phyloP scores from a whole-genome alignment of 768 basidiomycete species.

The Collybia mongolica region DNA sequence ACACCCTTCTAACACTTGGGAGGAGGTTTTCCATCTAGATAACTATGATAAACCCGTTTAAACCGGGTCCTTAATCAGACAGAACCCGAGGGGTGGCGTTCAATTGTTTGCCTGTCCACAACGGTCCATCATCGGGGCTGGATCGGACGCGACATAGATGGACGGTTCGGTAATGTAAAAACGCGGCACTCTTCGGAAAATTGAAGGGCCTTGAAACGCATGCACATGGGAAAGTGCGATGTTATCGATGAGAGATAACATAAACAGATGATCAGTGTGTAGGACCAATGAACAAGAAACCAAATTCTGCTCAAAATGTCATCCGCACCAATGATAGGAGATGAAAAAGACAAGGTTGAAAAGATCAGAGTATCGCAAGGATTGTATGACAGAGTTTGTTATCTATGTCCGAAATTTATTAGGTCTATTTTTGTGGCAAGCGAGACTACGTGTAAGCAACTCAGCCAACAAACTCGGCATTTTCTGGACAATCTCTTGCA shows the following conservation, averaged over 20 bases:
- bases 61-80: no score
- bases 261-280: conserved; percentile 6
- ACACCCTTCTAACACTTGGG: no score
- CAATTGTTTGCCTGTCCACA: no score
- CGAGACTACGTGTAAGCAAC: conserved; percentile 1
- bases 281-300: conserved; percentile 7
- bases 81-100: no score
- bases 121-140: no score
- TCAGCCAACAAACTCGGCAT: conserved; percentile 49
- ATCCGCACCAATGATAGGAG: conserved; percentile 5
- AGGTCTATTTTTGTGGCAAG: not conserved
- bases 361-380: no score
- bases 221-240: conserved; percentile 2
- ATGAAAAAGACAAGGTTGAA: conserved; percentile 1
- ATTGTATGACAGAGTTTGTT: conserved; percentile 6
- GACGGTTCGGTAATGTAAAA: no score
- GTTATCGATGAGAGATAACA: conserved; percentile 7
- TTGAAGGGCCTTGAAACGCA: no score
- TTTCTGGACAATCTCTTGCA: conserved; percentile 65
- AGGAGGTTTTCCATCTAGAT: no score
- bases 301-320: not conserved
- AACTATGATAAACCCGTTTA: no score
- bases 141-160: no score
- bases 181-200: no score
- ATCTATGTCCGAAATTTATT: conserved; percentile 7